These are phyloP conservation scores for Pichia gijzeniarum DNA, from an alignment of 805 yeast species.

Conservation along the genomic window DNA sequence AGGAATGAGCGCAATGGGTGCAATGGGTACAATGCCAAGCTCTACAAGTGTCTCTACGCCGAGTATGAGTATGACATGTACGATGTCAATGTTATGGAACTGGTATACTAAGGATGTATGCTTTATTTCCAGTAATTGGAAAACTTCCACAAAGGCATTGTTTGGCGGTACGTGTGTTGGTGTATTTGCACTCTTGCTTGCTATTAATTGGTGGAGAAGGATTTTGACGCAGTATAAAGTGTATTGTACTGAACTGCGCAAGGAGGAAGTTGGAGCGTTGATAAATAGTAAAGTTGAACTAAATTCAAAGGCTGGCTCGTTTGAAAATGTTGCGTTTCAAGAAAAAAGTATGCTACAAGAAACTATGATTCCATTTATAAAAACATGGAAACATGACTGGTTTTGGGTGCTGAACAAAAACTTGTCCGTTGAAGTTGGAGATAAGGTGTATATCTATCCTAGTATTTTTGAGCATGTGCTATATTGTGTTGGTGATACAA, in stretches of 20 bases:
- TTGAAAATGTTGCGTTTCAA: background rate
- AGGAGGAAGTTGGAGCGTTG: slow-evolving; percentile 7
- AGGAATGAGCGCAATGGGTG: slow-evolving; percentile 2
- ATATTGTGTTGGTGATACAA: slow-evolving; percentile 14
- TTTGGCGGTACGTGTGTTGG: slow-evolving; percentile 21
- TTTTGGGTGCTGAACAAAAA: slow-evolving; percentile 11
- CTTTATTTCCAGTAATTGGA: slow-evolving; percentile 15
- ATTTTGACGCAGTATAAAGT: slow-evolving; percentile 11
- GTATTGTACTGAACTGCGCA: slow-evolving; percentile 8
- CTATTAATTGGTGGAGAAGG: slow-evolving; percentile 18
- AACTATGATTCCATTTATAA: slow-evolving; percentile 10
- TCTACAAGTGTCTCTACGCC: background rate
- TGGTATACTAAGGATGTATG: slow-evolving; percentile 17
- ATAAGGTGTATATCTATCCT: slow-evolving; percentile 16
- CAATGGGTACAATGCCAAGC: background rate
- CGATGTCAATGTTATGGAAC: slow-evolving; percentile 21
- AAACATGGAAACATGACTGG: slow-evolving; percentile 16
- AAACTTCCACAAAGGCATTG: slow-evolving; percentile 13
- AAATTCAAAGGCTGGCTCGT: background rate
- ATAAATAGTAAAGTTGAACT: slow-evolving; percentile 3
- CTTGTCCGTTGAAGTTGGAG: slow-evolving; percentile 11
- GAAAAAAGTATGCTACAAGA: slow-evolving; percentile 4
- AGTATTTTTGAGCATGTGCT: slow-evolving; percentile 14
- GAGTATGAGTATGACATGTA: slow-evolving; percentile 10
- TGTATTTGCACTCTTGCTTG: slow-evolving; percentile 11